Conservation (phyloP, 2,329 filamentous ascomycete species). For the Phialocephala sp. region DNA sequence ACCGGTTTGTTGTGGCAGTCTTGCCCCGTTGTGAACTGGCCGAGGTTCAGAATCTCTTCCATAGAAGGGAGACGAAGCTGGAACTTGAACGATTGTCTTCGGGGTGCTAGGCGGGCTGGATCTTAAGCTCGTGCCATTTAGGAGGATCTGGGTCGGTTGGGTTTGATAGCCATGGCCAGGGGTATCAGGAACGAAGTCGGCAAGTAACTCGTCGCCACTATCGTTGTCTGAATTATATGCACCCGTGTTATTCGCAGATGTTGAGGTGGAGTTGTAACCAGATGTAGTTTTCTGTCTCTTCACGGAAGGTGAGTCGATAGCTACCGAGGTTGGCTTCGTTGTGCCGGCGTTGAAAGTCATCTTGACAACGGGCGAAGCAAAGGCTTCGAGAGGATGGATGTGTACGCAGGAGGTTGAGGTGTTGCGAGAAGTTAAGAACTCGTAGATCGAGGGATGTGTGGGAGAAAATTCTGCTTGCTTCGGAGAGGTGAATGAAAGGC, state of each 20-base stretch:
- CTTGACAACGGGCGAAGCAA: background rate
- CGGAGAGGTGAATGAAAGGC: background rate
- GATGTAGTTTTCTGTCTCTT: conserved; percentile 43
- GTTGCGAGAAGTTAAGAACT: background rate
- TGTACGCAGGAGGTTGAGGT: background rate
- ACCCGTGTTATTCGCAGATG: conserved; percentile 33
- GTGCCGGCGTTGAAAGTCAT: conserved; percentile 34
- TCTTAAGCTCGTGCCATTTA: conserved; percentile 22
- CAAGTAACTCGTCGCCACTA: conserved; percentile 53
- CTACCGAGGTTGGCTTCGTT: conserved; percentile 13
- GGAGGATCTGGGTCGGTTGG: conserved; percentile 47
- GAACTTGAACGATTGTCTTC: conserved; percentile 71
- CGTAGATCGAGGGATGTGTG: background rate
- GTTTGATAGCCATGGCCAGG: conserved; percentile 44
- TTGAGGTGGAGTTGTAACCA: conserved; percentile 40
- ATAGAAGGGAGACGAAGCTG: conserved; percentile 77
- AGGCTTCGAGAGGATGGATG: background rate
- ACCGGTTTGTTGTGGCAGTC: background rate
- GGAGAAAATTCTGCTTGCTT: conserved; percentile 2
- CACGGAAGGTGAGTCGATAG: conserved; percentile 37
- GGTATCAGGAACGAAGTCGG: conserved; percentile 47
- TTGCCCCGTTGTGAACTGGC: background rate
- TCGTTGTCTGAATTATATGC: conserved; percentile 49
- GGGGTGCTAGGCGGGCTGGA: conserved; percentile 40
- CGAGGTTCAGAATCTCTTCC: conserved; percentile 25